phyloP scores from a whole-genome alignment of 805 yeast species.

The Wickerhamiella slavikovae region DNA sequence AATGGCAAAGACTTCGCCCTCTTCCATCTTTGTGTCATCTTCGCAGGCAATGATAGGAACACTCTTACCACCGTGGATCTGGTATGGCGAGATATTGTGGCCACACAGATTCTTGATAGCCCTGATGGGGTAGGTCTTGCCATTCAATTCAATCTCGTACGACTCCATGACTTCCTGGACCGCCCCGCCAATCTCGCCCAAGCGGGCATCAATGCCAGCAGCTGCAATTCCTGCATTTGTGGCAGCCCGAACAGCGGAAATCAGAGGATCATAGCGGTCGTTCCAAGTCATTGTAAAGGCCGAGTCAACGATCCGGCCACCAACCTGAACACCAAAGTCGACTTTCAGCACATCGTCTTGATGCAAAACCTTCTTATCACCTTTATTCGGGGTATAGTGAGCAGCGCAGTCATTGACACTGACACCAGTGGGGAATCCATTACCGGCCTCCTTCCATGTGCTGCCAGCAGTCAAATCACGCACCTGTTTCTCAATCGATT shows the following conservation, averaged over 20 bases:
- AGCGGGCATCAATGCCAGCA: slow-evolving; percentile 89
- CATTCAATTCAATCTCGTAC: slow-evolving; percentile 78
- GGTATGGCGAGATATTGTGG: slow-evolving; percentile 68
- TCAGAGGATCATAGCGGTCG: slow-evolving; percentile 41
- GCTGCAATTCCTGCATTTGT: slow-evolving; percentile 83
- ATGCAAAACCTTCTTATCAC: slow-evolving; percentile 61
- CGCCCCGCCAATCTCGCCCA: slow-evolving; percentile 89
- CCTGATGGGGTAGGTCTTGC: slow-evolving; percentile 66
- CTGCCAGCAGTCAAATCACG: slow-evolving; percentile 50
- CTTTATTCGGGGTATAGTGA: slow-evolving; percentile 92
- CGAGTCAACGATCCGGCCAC: slow-evolving; percentile 84
- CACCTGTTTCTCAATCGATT: slow-evolving; percentile 67
- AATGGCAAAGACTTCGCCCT: slow-evolving; percentile 93
- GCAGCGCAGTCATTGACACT: slow-evolving; percentile 91
- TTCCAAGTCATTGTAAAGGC: slow-evolving; percentile 87
- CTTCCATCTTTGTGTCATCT: slow-evolving; percentile 95
- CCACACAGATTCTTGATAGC: slow-evolving; percentile 87
- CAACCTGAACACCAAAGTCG: slow-evolving; percentile 90
- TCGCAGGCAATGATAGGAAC: slow-evolving; percentile 92
- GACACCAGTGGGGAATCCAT: slow-evolving; percentile 97
- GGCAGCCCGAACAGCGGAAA: slow-evolving; percentile 78
- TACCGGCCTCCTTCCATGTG: slow-evolving; percentile 45
- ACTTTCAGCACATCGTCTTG: slow-evolving; percentile 92
- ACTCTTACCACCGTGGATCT: slow-evolving; percentile 85
- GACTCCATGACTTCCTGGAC: slow-evolving; percentile 96